Evolutionary conservation across 306 rosid genomes (phyloP).

Genomic region (Oemleria cerasiformis): DNA sequence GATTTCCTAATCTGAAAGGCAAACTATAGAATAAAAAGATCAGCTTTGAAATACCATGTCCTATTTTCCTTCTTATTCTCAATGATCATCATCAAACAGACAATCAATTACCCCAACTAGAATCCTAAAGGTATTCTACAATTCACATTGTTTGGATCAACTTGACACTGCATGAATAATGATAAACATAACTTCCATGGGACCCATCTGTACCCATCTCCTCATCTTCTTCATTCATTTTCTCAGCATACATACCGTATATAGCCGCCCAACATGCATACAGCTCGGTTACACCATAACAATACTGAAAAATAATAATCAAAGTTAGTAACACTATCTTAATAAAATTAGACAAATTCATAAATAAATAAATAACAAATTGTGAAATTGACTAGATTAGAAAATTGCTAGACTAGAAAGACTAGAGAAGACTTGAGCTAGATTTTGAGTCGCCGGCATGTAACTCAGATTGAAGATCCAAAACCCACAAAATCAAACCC

Average conservation of each 20-base stretch:
- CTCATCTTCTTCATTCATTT: neutral
- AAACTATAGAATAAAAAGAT: neutral
- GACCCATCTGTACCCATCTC: neutral
- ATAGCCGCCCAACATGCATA: neutral
- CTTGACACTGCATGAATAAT: neutral
- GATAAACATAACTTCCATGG: neutral
- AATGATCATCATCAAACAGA: neutral
- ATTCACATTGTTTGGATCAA: conserved; percentile 5
- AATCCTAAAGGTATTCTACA: neutral
- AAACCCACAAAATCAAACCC: neutral
- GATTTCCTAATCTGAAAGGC: neutral
- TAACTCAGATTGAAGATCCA: conserved; percentile 15
- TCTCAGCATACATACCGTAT: neutral
- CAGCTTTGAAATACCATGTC: neutral
- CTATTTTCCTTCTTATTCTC: conserved; percentile 4
- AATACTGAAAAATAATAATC: neutral
- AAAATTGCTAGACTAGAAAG: conserved; percentile 10
- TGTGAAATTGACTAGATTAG: conserved; percentile 4
- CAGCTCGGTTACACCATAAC: neutral
- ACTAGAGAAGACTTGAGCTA: conserved; percentile 8
- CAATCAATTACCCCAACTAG: neutral
- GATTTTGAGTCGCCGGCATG: neutral
- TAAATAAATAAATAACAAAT: neutral
- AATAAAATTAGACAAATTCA: neutral
- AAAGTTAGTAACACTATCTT: neutral